phyloP scores from a whole-genome alignment of 129 eudicot genomes.

The Scalesia atractyloides region DNA sequence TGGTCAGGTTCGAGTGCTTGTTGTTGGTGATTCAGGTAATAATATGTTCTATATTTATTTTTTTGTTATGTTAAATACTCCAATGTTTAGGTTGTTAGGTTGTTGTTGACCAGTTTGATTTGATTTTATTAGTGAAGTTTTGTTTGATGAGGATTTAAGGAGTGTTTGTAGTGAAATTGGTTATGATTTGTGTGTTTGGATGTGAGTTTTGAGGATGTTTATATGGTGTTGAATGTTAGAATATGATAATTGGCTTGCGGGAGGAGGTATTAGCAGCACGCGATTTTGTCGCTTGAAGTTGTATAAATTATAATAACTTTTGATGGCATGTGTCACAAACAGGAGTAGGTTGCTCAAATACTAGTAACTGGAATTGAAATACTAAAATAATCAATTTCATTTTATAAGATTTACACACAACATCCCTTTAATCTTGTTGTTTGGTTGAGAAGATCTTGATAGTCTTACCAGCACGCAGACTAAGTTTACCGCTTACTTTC shows the following conservation, averaged over 20 bases:
- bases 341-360: neutral
- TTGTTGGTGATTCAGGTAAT: constrained; percentile 31
- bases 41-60: neutral
- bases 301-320: neutral
- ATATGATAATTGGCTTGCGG: too few species aligned
- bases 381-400: neutral
- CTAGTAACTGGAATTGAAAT: neutral
- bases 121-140: neutral
- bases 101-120: too few species aligned
- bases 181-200: neutral
- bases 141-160: neutral
- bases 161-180: neutral
- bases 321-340: neutral
- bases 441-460: constrained; percentile 8
- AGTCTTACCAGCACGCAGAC: neutral
- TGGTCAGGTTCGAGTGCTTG: constrained; percentile 28
- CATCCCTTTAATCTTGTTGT: constrained; percentile 1
- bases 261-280: too few species aligned
- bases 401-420: neutral
- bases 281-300: neutral
- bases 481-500: neutral
- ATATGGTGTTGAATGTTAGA: neutral
- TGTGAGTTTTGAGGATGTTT: neutral
- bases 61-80: neutral
- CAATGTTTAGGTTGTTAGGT: neutral